phyloP scores from a whole-genome alignment of 768 basidiomycete species.

The Strobilomyces echinocephalus region DNA sequence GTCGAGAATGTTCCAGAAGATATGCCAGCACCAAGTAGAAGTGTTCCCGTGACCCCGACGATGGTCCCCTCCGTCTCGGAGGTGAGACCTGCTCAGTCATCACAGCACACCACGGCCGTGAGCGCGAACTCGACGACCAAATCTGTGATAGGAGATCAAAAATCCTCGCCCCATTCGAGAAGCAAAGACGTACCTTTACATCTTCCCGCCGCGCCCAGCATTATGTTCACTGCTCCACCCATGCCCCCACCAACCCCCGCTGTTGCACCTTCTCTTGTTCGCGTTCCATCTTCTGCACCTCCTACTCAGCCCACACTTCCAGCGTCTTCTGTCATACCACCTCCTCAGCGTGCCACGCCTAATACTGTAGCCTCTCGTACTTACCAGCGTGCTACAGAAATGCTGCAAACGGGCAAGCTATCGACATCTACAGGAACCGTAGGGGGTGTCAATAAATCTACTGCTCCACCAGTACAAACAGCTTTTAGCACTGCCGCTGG shows the following conservation, averaged over 20 bases:
- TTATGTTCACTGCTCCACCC: slow-evolving; percentile 5
- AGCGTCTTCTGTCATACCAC: slow-evolving; percentile 2
- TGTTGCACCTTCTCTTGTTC: slow-evolving; percentile 7
- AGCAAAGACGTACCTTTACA: slow-evolving; percentile 15
- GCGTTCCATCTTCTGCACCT: slow-evolving; percentile 22
- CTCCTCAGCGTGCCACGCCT: slow-evolving; percentile 19
- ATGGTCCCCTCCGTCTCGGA: slow-evolving; percentile 4
- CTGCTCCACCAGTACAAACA: slow-evolving; percentile 4
- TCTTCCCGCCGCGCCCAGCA: slow-evolving; percentile 9
- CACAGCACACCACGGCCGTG: slow-evolving; percentile 1
- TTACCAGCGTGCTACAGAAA: slow-evolving; percentile 23
- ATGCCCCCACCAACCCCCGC: slow-evolving; percentile 20
- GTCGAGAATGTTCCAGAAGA: slow-evolving; percentile 29
- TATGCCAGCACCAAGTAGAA: slow-evolving; percentile 12
- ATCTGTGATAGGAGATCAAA: slow-evolving; percentile 9
- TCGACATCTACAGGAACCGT: slow-evolving; percentile 2
- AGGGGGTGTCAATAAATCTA: slow-evolving; percentile 8
- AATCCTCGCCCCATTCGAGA: slow-evolving; percentile 20
- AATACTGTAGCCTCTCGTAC: slow-evolving; percentile 19
- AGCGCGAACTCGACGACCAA: slow-evolving; percentile 6
- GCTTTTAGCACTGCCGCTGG: slow-evolving; percentile 2
- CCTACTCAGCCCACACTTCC: slow-evolving; percentile 15
- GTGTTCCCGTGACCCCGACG: background rate
- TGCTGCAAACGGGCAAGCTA: slow-evolving; percentile 18
- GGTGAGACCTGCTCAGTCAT: slow-evolving; percentile 7